Percentiles rank a stretch among this genome's conserved stretches.
Conservation (phyloP, 2,329 filamentous ascomycete genomes). For the Epichloe amarillans region DNA sequence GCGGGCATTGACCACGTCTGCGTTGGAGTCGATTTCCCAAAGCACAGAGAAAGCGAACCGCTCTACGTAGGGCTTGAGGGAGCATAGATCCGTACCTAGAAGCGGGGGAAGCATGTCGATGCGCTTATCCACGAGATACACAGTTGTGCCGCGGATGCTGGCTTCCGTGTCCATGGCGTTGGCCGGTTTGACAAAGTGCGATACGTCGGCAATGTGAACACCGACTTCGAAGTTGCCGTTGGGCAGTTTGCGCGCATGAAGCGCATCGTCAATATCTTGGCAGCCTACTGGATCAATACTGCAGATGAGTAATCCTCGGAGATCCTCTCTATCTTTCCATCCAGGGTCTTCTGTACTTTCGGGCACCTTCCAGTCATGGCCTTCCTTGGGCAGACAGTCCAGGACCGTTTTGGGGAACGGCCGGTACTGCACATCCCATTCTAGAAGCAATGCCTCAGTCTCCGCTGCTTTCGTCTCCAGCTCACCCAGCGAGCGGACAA, state of each 20-base stretch:
- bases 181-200: conserved; percentile 92
- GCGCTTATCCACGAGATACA: conserved; percentile 96
- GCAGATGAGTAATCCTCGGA: conserved; percentile 79
- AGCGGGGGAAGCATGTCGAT: conserved; percentile 99
- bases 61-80: conserved; percentile 94
- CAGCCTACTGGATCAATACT: conserved; percentile 95
- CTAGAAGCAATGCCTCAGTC: conserved; percentile 84
- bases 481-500: conserved; percentile 84
- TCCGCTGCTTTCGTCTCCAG: conserved; percentile 95
- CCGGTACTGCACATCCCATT: conserved; percentile 95
- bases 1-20: conserved; percentile 69
- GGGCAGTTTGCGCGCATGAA: conserved; percentile 71
- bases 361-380: conserved; percentile 89
- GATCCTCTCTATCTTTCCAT: conserved; percentile 74
- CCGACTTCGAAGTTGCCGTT: conserved; percentile 95
- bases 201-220: conserved; percentile 98
- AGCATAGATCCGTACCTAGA: conserved; percentile 90
- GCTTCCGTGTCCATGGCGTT: conserved; percentile 97
- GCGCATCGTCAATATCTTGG: conserved; percentile 94
- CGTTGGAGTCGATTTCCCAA: conserved; percentile 79
- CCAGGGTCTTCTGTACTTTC: conserved; percentile 65
- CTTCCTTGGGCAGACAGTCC: conserved; percentile 82
- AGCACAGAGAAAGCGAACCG: conserved; percentile 74
- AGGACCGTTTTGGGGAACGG: conserved; percentile 93
- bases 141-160: conserved; percentile 84